These are phyloP conservation scores for Bacidia rubella DNA, from an alignment of 495 filamentous ascomycete genomes.

Conservation along the genomic window DNA sequence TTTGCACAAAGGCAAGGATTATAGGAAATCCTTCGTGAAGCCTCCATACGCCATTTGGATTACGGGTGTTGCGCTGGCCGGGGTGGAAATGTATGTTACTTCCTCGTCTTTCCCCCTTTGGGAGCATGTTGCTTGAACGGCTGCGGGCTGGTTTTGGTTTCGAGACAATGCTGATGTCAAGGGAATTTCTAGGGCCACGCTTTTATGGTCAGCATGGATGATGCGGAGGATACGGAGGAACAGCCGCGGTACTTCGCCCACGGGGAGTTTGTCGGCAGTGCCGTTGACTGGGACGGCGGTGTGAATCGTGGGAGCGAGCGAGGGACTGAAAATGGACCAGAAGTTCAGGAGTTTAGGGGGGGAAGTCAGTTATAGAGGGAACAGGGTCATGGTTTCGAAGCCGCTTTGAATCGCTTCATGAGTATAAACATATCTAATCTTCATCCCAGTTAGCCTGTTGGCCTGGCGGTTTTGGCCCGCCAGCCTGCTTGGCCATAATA, in stretches of 20 bases:
- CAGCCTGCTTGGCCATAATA: constrained; percentile 93
- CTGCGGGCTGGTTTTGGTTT: no score
- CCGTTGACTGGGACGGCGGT: not conserved
- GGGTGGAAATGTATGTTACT: constrained; percentile 8
- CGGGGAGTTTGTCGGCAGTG: not conserved
- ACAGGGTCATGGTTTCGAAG: not conserved
- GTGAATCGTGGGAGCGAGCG: not conserved
- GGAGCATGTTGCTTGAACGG: no score
- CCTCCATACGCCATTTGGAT: constrained; percentile 13
- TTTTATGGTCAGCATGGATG: not conserved
- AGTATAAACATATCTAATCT: constrained; percentile 42
- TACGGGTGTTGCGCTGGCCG: constrained; percentile 6
- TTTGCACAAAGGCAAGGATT: constrained; percentile 16
- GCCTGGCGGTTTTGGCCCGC: constrained; percentile 82
- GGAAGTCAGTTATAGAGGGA: not conserved
- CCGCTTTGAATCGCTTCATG: not conserved
- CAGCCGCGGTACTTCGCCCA: not conserved
- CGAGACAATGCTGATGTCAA: not conserved
- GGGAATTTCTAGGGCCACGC: not conserved
- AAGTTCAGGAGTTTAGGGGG: not conserved
- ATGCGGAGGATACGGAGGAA: not conserved
- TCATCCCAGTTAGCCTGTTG: constrained; percentile 98
- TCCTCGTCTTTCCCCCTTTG: not conserved
- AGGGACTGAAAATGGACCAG: not conserved
- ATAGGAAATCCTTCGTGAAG: constrained; percentile 5